Conservation (phyloP, 495 filamentous ascomycete species). For the Penicillium alfredii region DNA sequence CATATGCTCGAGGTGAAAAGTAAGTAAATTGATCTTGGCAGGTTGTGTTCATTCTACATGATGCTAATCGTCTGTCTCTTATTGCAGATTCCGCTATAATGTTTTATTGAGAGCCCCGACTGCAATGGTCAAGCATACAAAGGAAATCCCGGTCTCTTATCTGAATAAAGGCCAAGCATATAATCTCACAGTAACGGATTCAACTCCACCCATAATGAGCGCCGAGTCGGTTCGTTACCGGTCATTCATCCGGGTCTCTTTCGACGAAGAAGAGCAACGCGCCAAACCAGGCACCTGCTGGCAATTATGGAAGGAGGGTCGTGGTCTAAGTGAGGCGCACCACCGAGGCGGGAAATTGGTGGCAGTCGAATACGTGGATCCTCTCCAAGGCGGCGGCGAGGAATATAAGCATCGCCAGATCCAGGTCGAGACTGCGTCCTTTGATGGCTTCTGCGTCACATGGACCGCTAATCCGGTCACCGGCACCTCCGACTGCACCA, state of each 20-base stretch:
- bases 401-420: conserved; percentile 65
- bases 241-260: conserved; percentile 85
- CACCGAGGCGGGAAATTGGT: conserved; percentile 80
- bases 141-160: conserved; percentile 92
- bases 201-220: conserved; percentile 38
- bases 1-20: conserved; percentile 43
- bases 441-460: conserved; percentile 85
- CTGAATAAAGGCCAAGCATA: conserved; percentile 97
- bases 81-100: conserved; percentile 79
- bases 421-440: conserved; percentile 75
- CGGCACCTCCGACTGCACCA: conserved; percentile 61
- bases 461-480: conserved; percentile 67
- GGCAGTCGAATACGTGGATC: conserved; percentile 90
- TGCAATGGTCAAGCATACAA: conserved; percentile 83
- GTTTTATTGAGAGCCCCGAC: conserved; percentile 88
- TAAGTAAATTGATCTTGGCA: conserved; percentile 21
- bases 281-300: conserved; percentile 77
- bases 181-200: conserved; percentile 68
- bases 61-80: conserved; percentile 13
- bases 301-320: conserved; percentile 94
- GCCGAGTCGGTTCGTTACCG: conserved; percentile 58
- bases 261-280: conserved; percentile 88
- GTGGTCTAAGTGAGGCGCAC: conserved; percentile 83
- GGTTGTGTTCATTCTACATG: not conserved
- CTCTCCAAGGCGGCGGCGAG: conserved; percentile 61